Base-by-base conservation (phyloP, 2,329 filamentous ascomycete species). In the Claviceps monticola region DNA sequence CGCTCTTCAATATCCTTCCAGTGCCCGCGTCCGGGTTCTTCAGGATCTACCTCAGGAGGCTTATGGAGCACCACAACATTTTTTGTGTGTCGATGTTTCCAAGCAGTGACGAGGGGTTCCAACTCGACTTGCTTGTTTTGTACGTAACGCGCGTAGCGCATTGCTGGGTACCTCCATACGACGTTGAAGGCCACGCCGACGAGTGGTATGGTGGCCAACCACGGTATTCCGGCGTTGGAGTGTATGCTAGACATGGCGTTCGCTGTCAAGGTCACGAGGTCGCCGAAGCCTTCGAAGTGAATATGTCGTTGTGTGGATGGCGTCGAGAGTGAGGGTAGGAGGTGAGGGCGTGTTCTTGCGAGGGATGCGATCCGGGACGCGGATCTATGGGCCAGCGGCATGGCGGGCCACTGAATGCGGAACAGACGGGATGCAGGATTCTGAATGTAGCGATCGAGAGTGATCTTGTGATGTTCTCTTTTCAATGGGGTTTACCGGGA, bases 141-240 rank as follows among this genome's bases (percentile, higher is more conserved):
- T 7, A 62, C 46, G 7, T 59, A 49, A 49, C 64, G 58, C 44
- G 59, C 68, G 59, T 78, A 73, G 52, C 69, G 56, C 38, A 66
- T 67, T 6, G 74, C 64, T 5, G 78, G 78, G 4, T 78, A 60
- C 14, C 76, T 69, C 53, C 74, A 58, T 47, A 69, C 52, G 41
- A 71, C 58, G 61, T 69, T 74, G 58, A 78, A 62, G 46, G 64
- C 61, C 2, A 78, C 54, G 6, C 75, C 74, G 14, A 75, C 64
- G n/a, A 75, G 64, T 4, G 78, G 76, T 46, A 81, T 75, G 29
- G 71, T 68, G 36, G 78, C 56, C 56, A 68, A 78, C 78, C 78
- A 81, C 1, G 76, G 75, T 1, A 74, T 60, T 39, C 71, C 69
- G 23, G 67, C 66, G 47, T 59, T 52, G 29, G 9, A 34, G 58